Base-by-base conservation (phyloP, 495 filamentous ascomycete species). In the Xylaria palmicola region DNA sequence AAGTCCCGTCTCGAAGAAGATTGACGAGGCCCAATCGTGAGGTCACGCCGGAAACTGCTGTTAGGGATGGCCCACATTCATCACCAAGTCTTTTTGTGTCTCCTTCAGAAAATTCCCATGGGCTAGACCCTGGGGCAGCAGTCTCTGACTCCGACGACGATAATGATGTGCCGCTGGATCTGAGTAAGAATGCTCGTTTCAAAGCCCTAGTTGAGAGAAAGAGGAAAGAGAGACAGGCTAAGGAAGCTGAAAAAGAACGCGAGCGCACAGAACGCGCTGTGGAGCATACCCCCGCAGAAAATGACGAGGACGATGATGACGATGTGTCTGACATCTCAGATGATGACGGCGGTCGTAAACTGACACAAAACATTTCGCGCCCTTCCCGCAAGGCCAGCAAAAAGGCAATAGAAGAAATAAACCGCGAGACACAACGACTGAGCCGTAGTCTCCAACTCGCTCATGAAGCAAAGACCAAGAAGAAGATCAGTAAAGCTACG, bases 331-430 rank as follows among this genome's bases (percentile, higher is more conserved):
- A 77, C 40, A 77, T 83, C 58, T 80, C 78, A 9, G 84, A 88
- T 61, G 83, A 82, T 36, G 79, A 76, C 8, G 83, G 79, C 32
- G 87, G 76, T 6, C 75, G 78, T 34, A 86, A 81, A 59, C 71
- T 90, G 30, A 84, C 84, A 1, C 87, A 90, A 59, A 78, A 87
- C 34, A 66, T 43, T 7, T 72, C 85, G 13, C 85, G 86, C 6
- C 89, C 91, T 5, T 77, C 88, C 4, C 85, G 94, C 1, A 96
- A 92, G 66, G 94, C 94, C 4, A 91, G 93, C 76, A 98, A 95
- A 77, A 97, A 93, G 77, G 94, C 95, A 0, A 58, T 96, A n/a
- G 90, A 97, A 73, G 93, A 98, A 68, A 96, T 98, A 87, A 85
- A 85, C 57, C 81, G 90, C 43, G 94, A 98, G 74, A 97, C 93